Evolutionary conservation across 805 yeast species (phyloP).

Genomic region (Jamesozyma jinghongensis): DNA sequence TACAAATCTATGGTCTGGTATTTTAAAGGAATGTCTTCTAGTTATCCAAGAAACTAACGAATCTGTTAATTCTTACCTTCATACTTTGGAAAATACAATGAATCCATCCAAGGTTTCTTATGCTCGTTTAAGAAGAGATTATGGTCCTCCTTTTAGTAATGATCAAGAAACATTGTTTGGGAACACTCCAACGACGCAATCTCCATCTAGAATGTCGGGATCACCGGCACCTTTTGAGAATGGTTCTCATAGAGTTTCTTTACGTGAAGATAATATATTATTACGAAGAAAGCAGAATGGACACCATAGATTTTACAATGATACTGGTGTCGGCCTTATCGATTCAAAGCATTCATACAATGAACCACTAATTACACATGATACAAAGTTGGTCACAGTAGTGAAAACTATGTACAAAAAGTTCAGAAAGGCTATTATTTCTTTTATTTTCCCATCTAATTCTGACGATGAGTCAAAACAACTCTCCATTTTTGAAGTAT

Average conservation of each 20-base stretch:
- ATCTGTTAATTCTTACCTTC: slow-evolving; percentile 24
- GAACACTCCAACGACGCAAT: slow-evolving; percentile 20
- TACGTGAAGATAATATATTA: slow-evolving; percentile 19
- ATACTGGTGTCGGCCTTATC: slow-evolving; percentile 3
- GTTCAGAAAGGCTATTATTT: slow-evolving; percentile 6
- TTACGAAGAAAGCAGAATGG: slow-evolving; percentile 3
- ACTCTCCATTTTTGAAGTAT: slow-evolving; percentile 21
- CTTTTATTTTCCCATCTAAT: slow-evolving; percentile 23
- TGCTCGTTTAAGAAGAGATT: not conserved
- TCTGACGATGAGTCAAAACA: slow-evolving; percentile 4
- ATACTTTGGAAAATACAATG: slow-evolving; percentile 12
- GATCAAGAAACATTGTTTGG: slow-evolving; percentile 29
- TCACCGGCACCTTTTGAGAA: slow-evolving; percentile 2
- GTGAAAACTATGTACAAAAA: slow-evolving; percentile 8
- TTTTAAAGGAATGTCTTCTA: slow-evolving; percentile 51
- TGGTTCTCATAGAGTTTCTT: slow-evolving; percentile 15
- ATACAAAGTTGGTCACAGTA: slow-evolving; percentile 17
- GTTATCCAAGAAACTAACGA: slow-evolving; percentile 43
- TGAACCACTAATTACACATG: slow-evolving; percentile 21
- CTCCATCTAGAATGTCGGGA: slow-evolving; percentile 10
- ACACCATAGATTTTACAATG: not conserved
- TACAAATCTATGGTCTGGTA: slow-evolving; percentile 46
- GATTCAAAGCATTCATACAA: slow-evolving; percentile 13
- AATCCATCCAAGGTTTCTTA: not conserved
- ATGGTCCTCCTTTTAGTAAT: not conserved